Base-by-base conservation (phyloP, 148 eudicot genomes). In the Rhododendron ferrugineum region DNA sequence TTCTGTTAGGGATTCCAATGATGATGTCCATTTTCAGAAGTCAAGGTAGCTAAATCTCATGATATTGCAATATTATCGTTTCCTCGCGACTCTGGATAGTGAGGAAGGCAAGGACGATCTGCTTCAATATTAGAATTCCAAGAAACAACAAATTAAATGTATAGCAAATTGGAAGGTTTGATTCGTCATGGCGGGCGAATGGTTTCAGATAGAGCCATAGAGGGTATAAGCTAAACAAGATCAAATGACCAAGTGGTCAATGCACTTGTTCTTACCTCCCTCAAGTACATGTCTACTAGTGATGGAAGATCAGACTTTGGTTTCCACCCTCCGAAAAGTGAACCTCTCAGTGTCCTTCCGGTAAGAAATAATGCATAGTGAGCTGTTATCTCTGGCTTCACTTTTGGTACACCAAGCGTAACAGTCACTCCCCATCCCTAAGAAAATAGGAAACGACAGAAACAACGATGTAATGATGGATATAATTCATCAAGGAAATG, bases 371-470 rank as follows among this genome's bases (percentile, higher is more conserved):
- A 83, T 58, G 84, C 96, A 88, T 92, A 97, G 87, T 97, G 99
- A 83, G 98, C 97, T 82, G 87, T 81, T 46, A 97, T 79, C 84
- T 94, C 96, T 64, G 98, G 98, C 54, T 94, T 94, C 83, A 83
- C 91, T 89, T 94, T 97, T 40, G 99, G 98, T 40, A 97, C 99
- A 82, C 99, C 99, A 78, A 97, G 98, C 11, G 98, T 95, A 85
- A 97, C 94, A 42, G 99, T 89, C 92, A 94, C 79, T 60, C 98
- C 99, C 99, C 99, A 96, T 81, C 99, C 99, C 99, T 96, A 84
- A 16, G 68, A 40, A 64, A 34, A 7, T 40, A 18, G 56, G 36
- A 83, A 85, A 56, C 26, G 58, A 46, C 6, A 74, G 34, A 6
- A 30, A 86, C 42, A 77, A 34, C 23, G 73, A 42, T 9, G 79